Base-by-base conservation (phyloP, 164 flowering plant species). In the Annona squamosa region DNA sequence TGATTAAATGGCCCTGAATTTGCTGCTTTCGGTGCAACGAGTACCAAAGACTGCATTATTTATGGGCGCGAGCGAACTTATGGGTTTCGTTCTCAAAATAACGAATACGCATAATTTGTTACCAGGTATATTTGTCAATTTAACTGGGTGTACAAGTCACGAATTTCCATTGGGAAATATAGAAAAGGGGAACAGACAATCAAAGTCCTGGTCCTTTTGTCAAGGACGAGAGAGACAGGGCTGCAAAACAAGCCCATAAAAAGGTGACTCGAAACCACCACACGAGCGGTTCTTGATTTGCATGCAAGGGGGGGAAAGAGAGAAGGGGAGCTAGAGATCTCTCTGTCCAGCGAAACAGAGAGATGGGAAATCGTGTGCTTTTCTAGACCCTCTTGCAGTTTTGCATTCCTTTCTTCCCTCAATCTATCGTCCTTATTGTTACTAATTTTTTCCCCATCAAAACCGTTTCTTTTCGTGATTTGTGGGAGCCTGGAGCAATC, bases 281-380 rank as follows among this genome's bases (percentile, higher is more conserved):
- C 91, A 87, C 89, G 91, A 86, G 91, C 79, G 89, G 85, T 77
- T 87, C 80, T 85, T 83, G 85, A 80, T 67, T 78, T 83, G 71
- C 84, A 82, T 73, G 85, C 82, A 78, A 76, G 63, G 62, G 64
- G 69, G 68, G 46, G 65, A 73, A 59, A 71, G n/a, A 67, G 65
- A 71, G 56, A 46, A 9, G 47, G 19, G 71, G 77, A 71, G 74
- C 72, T 62, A 77, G 78, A 46, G 63, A 18, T 18, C 70, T 70
- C 70, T 70, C 71, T 73, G 73, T 67, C 72, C 48, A 43, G 63
- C 41, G 57, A 72, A 64, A 46, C 46, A 52, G 72, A 71, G 77
- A 63, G 75, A 56, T 76, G 71, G 48, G 75, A 67, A 69, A 67
- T 65, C 77, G 79, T 76, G 73, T 68, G 79, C 70, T 43, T 70